These are phyloP conservation scores for Phyllostachys edulis DNA, from an alignment of 176 grass and related monocot genomes.

Conservation along the genomic window DNA sequence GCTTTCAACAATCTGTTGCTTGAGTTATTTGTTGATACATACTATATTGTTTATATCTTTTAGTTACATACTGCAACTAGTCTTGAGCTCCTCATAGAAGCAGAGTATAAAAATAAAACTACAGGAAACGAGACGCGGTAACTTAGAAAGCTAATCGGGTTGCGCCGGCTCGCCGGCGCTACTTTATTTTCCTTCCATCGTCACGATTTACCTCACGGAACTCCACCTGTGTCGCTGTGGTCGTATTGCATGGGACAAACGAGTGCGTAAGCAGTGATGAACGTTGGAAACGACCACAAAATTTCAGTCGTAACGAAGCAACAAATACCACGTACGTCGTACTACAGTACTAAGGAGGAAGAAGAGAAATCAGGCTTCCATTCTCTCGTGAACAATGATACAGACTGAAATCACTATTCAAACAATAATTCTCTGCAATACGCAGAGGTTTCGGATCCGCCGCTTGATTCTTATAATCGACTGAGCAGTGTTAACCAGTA, in stretches of 20 bases:
- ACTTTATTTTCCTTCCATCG: too few relatives aligned
- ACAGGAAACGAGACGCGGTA: background rate
- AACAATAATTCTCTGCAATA: too few relatives aligned
- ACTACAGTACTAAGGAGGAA: background rate
- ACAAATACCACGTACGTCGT: background rate
- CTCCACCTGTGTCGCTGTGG: background rate
- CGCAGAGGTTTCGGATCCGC: too few relatives aligned
- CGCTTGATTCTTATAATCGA: too few relatives aligned
- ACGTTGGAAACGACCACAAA: background rate
- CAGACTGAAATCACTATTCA: too few relatives aligned
- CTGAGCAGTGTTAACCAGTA: too few relatives aligned
- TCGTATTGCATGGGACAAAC: background rate
- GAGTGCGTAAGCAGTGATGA: conserved; percentile 52
- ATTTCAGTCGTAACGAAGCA: background rate
- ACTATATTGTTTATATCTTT: too few relatives aligned
- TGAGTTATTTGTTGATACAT: too few relatives aligned
- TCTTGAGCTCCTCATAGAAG: background rate
- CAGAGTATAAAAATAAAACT: background rate
- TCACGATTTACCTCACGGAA: background rate
- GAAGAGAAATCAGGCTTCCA: background rate
- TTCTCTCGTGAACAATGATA: background rate
- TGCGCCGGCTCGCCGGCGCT: too few relatives aligned
- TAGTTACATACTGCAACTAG: background rate
- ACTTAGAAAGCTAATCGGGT: background rate
- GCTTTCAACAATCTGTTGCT: background rate